Percentiles rank a stretch among this genome's conserved stretches.
phyloP scores from a whole-genome alignment of 2,329 filamentous ascomycete species.

The Neonectria coccinea region DNA sequence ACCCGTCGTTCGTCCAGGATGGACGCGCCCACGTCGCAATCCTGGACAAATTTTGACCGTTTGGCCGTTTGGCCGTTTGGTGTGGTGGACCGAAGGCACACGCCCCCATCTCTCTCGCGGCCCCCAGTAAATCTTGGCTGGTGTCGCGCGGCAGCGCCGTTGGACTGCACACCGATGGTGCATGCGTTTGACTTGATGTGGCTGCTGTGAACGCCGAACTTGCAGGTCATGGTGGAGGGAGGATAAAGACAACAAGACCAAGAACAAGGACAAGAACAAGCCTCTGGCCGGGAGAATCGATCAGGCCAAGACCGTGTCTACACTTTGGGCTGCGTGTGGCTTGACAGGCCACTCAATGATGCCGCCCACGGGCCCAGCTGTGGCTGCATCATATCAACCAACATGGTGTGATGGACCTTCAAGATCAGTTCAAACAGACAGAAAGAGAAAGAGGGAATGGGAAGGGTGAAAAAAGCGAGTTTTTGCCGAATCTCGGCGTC shows the following conservation, averaged over 20 bases:
- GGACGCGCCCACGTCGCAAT: slow-evolving; percentile 8
- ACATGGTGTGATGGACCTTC: slow-evolving; percentile 23
- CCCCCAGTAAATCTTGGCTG: slow-evolving; percentile 5
- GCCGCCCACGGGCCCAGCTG: slow-evolving; percentile 17
- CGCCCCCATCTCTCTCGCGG: slow-evolving; percentile 5
- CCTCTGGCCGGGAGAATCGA: not conserved
- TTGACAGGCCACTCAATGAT: slow-evolving; percentile 19
- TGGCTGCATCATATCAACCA: slow-evolving; percentile 33
- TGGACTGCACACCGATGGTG: slow-evolving; percentile 34
- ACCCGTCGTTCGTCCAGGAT: slow-evolving; percentile 23
- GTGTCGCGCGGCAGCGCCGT: slow-evolving; percentile 42
- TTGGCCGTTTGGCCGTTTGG: not conserved
- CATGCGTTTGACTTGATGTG: slow-evolving; percentile 39
- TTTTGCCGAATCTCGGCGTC: slow-evolving; percentile 15
- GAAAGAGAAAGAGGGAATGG: too few species aligned
- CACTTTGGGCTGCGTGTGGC: slow-evolving; percentile 20
- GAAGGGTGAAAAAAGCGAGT: not conserved
- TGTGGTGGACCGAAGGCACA: slow-evolving; percentile 14
- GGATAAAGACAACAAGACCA: too few species aligned
- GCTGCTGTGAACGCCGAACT: slow-evolving; percentile 33
- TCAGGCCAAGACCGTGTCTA: slow-evolving; percentile 7
- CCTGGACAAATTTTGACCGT: not conserved
- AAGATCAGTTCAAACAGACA: not conserved
- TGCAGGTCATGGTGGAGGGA: slow-evolving; percentile 8
- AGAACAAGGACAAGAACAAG: too few species aligned